phyloP scores from a whole-genome alignment of 108 stramenopile species.

The Cyclotella atomus region DNA sequence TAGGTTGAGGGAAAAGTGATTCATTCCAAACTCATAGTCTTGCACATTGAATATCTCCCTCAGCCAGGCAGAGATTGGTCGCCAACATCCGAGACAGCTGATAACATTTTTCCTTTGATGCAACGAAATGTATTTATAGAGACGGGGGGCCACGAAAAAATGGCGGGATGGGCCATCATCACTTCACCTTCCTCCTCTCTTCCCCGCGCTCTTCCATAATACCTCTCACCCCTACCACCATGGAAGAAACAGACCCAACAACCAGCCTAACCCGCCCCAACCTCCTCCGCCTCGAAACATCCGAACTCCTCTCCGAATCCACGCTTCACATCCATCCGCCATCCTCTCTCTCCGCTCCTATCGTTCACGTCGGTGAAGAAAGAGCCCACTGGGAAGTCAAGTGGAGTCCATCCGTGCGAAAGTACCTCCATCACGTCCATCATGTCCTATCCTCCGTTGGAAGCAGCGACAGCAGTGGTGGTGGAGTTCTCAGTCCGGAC shows the following conservation, averaged over 20 bases:
- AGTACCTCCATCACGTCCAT: conserved; percentile 52
- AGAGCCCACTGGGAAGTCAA: conserved; percentile 49
- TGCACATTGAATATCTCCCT: too few species aligned
- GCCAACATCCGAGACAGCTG: too few species aligned
- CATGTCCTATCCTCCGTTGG: conserved; percentile 7
- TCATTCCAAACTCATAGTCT: too few species aligned
- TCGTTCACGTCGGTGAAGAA: conserved; percentile 33
- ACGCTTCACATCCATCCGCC: conserved; percentile 32
- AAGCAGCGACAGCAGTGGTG: not conserved
- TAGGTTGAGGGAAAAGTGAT: too few species aligned
- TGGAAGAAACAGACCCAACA: conserved; percentile 5
- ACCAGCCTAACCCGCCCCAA: conserved; percentile 67
- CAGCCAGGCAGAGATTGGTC: too few species aligned
- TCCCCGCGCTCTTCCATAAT: too few species aligned
- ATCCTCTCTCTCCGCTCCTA: not conserved
- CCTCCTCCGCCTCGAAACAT: conserved; percentile 69
- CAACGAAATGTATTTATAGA: too few species aligned
- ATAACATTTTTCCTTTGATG: too few species aligned
- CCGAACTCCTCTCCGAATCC: conserved; percentile 74
- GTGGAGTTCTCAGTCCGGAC: not conserved
- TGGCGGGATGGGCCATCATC: too few species aligned
- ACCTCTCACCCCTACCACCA: too few species aligned
- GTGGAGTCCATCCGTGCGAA: conserved; percentile 57
- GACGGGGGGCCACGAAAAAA: too few species aligned
- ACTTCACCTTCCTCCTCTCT: too few species aligned